phyloP scores from a whole-genome alignment of 805 yeast species.

The Saturnispora mendoncae region DNA sequence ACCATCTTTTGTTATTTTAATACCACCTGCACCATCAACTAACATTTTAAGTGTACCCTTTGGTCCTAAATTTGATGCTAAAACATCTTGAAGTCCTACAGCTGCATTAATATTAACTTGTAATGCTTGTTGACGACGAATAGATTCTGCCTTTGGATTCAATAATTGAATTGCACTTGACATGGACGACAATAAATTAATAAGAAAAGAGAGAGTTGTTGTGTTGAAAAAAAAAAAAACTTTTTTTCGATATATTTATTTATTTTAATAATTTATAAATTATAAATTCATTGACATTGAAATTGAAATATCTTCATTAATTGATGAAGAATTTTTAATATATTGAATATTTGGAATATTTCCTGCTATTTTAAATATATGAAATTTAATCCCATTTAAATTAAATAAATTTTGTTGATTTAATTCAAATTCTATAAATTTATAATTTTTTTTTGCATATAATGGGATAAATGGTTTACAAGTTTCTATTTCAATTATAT shows the following conservation, averaged over 20 bases:
- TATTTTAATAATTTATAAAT: no score
- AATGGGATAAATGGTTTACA: slow-evolving; percentile 29
- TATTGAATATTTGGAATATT: neutral
- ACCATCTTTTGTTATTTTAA: slow-evolving; percentile 95
- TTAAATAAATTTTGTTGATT: neutral
- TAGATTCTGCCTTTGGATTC: slow-evolving; percentile 96
- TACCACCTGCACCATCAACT: slow-evolving; percentile 93
- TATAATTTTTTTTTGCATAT: slow-evolving; percentile 20
- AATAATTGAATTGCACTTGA: slow-evolving; percentile 74
- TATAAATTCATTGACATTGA: no score
- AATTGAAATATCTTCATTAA: no score
- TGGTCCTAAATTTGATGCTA: slow-evolving; percentile 90
- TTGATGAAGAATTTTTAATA: no score
- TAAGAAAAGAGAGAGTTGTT: neutral
- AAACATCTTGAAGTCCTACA: slow-evolving; percentile 88
- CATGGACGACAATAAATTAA: slow-evolving; percentile 4
- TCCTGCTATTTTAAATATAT: slow-evolving; percentile 5
- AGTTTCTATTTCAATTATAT: slow-evolving; percentile 44
- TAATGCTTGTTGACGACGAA: slow-evolving; percentile 89
- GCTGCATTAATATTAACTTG: slow-evolving; percentile 95
- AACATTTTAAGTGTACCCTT: slow-evolving; percentile 94
- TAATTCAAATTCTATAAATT: slow-evolving; percentile 17
- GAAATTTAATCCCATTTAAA: neutral
- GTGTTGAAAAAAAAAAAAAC: neutral
- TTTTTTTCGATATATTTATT: neutral